These are phyloP conservation scores for Aurifilum marmelostoma DNA, from an alignment of 2,329 filamentous ascomycete species.

Conservation along the genomic window DNA sequence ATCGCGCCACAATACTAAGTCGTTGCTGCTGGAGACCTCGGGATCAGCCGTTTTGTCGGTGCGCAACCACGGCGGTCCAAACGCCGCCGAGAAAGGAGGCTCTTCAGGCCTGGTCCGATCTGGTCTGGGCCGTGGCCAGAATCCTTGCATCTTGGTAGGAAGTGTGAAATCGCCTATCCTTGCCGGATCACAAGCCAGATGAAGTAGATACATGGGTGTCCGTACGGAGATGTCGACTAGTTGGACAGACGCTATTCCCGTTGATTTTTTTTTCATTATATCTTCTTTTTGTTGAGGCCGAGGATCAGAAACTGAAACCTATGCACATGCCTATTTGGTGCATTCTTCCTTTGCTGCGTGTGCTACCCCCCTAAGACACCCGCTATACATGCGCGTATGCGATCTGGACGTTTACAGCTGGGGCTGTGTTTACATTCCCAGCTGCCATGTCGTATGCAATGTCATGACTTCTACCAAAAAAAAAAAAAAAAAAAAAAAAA, in stretches of 20 bases:
- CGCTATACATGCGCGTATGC: background rate
- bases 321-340: constrained; percentile 1
- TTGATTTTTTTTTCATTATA: background rate
- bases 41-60: background rate
- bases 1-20: background rate
- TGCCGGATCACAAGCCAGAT: background rate
- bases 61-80: background rate
- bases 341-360: background rate
- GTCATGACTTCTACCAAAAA: background rate
- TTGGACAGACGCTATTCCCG: background rate
- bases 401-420: background rate
- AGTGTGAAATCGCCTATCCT: background rate
- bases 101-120: background rate
- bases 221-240: background rate
- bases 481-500: background rate
- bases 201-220: background rate
- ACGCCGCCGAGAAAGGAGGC: background rate
- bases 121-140: background rate
- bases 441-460: background rate
- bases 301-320: background rate
- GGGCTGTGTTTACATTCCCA: background rate
- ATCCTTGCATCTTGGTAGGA: background rate
- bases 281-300: constrained; percentile 7
- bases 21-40: background rate
- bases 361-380: background rate